Evolutionary conservation across 192 early-diverging fungal genomes (phyloP), one percentile per base, ranked within the genome.

Genomic region (Backusella morwellensis): DNA sequence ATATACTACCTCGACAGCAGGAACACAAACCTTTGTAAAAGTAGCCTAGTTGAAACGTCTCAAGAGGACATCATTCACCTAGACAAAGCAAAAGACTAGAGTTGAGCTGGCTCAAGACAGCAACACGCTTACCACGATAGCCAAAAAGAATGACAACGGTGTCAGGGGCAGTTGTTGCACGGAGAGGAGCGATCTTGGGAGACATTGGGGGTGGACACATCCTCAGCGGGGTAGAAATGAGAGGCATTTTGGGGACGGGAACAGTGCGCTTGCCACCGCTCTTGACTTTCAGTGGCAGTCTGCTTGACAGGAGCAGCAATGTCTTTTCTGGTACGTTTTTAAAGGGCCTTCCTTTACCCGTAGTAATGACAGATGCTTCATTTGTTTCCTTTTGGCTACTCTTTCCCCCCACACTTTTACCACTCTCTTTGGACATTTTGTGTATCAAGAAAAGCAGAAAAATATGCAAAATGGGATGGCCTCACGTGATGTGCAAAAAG

Each of bases 41-140:
- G 97, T 99, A 83, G 97, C 95, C 91, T 97, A 96, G 94, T 97
- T 96, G 82, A 99, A 95, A 68, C 97, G 93, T 74, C 93, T 91
- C 75, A 99, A 89, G 40, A 96, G 97, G 70, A 99, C 95, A 81
- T 97, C 98, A 93, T 98, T 99, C 88, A 96, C 85, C 90, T 95
- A 94, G 92, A 94, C 95, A 76, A 78, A 99, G 91, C 68, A 99
- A 89, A 75, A 99, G 94, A 94, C 78, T 29, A 29, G 29, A 29
- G 86, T 84, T 0, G 79, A 99, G 92, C 87, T 95, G 94, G 92
- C 96, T 99, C 83, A 99, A 90, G 91, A 96, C 97, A 59, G 97
- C 97, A 78, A 98, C 98, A 78, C 97, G 92, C 93, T 98, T 97
- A 73, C 97, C 97, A 75, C 95, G 93, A 93, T 92, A 97, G 78